Base-by-base conservation (phyloP, 1,139 yeast species). In the Candida pseudoviswanathii region DNA sequence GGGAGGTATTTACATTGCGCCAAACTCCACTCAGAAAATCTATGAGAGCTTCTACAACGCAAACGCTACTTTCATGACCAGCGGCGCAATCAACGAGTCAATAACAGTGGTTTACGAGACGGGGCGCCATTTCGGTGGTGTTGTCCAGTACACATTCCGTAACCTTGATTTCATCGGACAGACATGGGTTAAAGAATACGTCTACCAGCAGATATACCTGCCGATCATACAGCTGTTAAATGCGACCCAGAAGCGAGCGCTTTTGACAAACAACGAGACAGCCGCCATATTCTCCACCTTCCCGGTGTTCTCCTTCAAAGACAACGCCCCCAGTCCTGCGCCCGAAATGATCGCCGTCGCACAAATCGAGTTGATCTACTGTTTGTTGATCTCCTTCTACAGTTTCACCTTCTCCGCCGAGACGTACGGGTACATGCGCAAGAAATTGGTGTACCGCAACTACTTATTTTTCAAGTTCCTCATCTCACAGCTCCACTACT, bases 61-160 rank as follows among this genome's bases (percentile, higher is more conserved):
- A 11, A 58, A 64, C 45, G 55, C 65, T 52, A 44, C 58, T 54
- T 42, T 55, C 58, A 53, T 48, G 41, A 47, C 55, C 5, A 43
- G 57, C 4, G 57, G 57, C 1, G 21, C 9, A 4, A 53, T 58
- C 3, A 47, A 51, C 31, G 36, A 44, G 11, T 64, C 78, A 9
- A 59, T 79, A 16, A 65, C 67, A 31, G 62, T 66, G 7, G 59
- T 73, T 33, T 83, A 74, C 58, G 85, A 81, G 60, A 69, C 80
- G 1, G 86, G 82, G 1, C 67, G 86, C 52, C 88, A 84, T 58
- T 72, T 74, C 44, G 64, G 73, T 3, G 74, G 78, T 7, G 62
- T 79, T 56, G 62, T 59, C 6, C 64, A 73, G 25, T 71, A 70
- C 42, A 70, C 83, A 22, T 57, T 68, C 3, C 78, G 80, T 1